Conservation (phyloP, 257 asterid species). For the Rubia yunnanensis region DNA sequence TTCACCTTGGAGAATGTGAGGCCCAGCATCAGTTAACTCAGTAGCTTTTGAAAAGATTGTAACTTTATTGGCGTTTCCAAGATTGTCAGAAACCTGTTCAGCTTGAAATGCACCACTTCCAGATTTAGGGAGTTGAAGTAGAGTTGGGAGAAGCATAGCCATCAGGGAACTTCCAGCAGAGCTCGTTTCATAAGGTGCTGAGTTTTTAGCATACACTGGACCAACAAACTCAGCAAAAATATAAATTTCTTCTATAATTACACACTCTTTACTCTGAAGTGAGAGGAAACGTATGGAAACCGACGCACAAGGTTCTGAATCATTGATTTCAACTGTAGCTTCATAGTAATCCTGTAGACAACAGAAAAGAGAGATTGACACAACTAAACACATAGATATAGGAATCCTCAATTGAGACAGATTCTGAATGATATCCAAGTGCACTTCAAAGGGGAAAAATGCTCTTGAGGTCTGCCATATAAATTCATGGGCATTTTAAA, state of each 20-base stretch:
- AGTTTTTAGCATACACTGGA: slow-evolving; percentile 40
- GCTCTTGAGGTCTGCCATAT: too few species aligned
- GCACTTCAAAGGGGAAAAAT: not conserved
- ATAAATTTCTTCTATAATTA: slow-evolving; percentile 68
- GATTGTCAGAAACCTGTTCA: slow-evolving; percentile 33
- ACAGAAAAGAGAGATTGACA: slow-evolving; percentile 3
- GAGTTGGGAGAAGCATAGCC: slow-evolving; percentile 85
- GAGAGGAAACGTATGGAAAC: slow-evolving; percentile 73
- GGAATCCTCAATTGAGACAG: not conserved
- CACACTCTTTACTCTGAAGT: slow-evolving; percentile 59
- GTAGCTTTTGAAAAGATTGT: slow-evolving; percentile 19
- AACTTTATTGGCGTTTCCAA: slow-evolving; percentile 27
- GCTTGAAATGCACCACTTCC: slow-evolving; percentile 31
- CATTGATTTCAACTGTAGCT: slow-evolving; percentile 87
- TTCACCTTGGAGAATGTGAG: slow-evolving; percentile 15
- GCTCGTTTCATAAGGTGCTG: slow-evolving; percentile 29
- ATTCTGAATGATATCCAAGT: not conserved
- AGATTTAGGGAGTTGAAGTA: slow-evolving; percentile 74
- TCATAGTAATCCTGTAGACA: slow-evolving; percentile 68
- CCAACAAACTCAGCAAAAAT: slow-evolving; percentile 52
- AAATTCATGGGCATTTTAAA: too few species aligned
- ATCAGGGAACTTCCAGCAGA: slow-evolving; percentile 57
- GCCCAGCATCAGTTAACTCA: slow-evolving; percentile 21
- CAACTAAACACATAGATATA: not conserved
- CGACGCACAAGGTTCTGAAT: slow-evolving; percentile 62